Base-by-base conservation (phyloP, 805 yeast species). In the Candida alai region DNA sequence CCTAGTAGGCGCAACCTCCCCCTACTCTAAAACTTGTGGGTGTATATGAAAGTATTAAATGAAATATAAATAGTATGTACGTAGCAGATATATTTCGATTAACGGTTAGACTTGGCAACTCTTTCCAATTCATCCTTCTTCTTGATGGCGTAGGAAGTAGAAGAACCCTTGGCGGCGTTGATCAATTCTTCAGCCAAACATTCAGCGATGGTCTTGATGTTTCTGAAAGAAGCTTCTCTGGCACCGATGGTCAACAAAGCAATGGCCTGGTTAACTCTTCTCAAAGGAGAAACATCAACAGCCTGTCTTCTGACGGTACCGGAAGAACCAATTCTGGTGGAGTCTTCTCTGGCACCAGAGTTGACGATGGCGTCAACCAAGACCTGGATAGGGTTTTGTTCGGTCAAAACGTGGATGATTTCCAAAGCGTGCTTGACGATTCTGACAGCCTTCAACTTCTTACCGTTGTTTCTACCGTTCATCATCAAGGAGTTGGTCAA, bases 381-480 rank as follows among this genome's bases (percentile, higher is more conserved):
- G 65, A 93, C 95, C 80, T 93, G 99, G 73, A 93, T 72, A 68
- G 99, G 99, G 95, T 93, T 93, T 74, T 82, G 94, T 73, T 90
- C 99, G 60, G 98, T 88, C 68, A 94, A 81, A 55, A 93, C 89
- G 80, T 82, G 69, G 74, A 93, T 81, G 80, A 93, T 93, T 74
- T 93, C 99, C 68, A 93, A 77, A 59, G 99, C 90, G 82, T 93
- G 98, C 81, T 94, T 86, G 72, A 93, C 88, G 70, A 93, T 93
- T 84, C 97, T 89, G 60, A 93, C 97, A 61, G 99, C 98, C 85
- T 90, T 89, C 73, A 94, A 86, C 80, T 93, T 93, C 84, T 93
- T 93, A 83, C 99, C 99, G 84, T 94, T 93, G 94, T 93, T 93
- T 81, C 97, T 90, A 80, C 99, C 99, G 84, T 93, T 89, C 98